Base-by-base conservation (phyloP, 2,329 filamentous ascomycete genomes). In the Ceratocystis albifundus region DNA sequence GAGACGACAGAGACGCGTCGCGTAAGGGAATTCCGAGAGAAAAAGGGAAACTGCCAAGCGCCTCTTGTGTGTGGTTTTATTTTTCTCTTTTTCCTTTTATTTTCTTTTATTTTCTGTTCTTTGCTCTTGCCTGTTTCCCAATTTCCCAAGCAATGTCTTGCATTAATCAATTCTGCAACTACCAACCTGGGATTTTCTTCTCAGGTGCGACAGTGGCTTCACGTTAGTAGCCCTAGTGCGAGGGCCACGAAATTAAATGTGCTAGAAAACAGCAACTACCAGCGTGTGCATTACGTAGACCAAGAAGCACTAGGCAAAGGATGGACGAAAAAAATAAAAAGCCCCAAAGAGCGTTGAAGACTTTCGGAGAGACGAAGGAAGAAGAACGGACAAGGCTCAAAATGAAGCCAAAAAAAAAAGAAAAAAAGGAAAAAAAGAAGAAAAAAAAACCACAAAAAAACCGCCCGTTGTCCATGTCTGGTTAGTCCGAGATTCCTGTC, bases 401-500 rank as follows among this genome's bases (percentile, higher is more conserved):
- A 10, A 12, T 12, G 10, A 41, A 12, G 8, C 8, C 7, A 32
- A 32, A 30, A 30, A 36, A 12, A 36, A 36, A 12, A 36, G 7
- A 36, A 8, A 10, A 0, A 12, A 36, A 12, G n/a, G n/a, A 32
- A 32, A 30, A 30, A 36, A 12, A 36, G 12, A 12, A 36, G 7
- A 36, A 8, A 10, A 0, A 12, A 36, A 12, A n/a, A n/a, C n/a
- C n/a, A n/a, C n/a, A 36, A 36, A 36, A 36, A 12, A 10, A 10
- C 36, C 12, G 36, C 36, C 36, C 3, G 36, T 12, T 41, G 36
- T 41, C 8, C 36, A 36, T 3, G 10, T 12, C n/a, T n/a, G n/a
- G n/a, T 55, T 55, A 55, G 50, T 57, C 53, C n/a, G n/a, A n/a
- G n/a, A n/a, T n/a, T n/a, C n/a, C 3, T 32, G 25, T 59, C 53